Evolutionary conservation across 148 eudicot genomes (phyloP), one percentile per base, ranked within the genome.

Genomic region (Rhododendron griersonianum): DNA sequence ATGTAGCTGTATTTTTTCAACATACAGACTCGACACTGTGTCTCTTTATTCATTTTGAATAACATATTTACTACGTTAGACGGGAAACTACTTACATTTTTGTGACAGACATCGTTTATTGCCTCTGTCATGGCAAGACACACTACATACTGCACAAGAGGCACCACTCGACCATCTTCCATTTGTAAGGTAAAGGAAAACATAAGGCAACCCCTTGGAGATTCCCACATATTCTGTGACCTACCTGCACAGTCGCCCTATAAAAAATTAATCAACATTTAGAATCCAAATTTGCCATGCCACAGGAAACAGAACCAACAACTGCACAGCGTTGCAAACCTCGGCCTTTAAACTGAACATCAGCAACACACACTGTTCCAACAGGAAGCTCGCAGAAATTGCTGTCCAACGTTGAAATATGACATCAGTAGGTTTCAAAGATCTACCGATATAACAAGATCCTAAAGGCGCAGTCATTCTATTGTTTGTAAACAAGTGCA

Each of bases 61-160:
- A 15, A 44, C 5, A 0, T 5, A 75, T 73, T 30, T 4, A 15
- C 33, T 50, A 35, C 0, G 16, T 53, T 33, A 35, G 30, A 85
- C n/a, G 10, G 21, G 51, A 11, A 76, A 78, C 19, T 41, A 87
- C 94, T 88, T 87, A 95, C 98, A 87, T 92, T 93, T 87, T 81
- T 88, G 28, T 76, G 83, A 83, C 96, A 95, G 47, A 92, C 85
- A 78, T 88, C 93, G 73, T 95, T 95, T 39, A 97, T 87, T 59
- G 99, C 98, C 84, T 97, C 99, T 3, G 98, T 91, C 89, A 97
- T 85, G 85, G 99, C 98, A 85, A 97, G 94, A 71, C 93, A 89
- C 76, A 95, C 98, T 23, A 97, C 93, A 89, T 94, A 95, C 84
- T 95, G 98, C 85, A 97, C 88, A 50, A 91, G 88, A 51, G 99